Evolutionary conservation across 192 early-diverging fungal genomes (phyloP).

Genomic region (Endogone sp.): DNA sequence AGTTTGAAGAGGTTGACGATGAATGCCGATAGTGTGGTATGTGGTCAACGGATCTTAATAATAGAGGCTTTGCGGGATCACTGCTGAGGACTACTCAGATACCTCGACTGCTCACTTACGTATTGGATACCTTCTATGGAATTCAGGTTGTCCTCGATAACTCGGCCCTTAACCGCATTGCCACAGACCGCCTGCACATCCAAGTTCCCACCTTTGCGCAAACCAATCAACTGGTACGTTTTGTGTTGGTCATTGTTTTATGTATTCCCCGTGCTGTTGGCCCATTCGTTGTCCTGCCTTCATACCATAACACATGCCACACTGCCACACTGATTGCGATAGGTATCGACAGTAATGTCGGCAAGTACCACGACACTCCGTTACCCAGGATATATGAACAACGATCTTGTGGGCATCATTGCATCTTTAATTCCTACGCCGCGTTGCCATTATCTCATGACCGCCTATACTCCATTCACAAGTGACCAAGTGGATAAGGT

Average conservation of each 20-base stretch:
- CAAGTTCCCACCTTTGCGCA: conserved; percentile 93
- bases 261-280: no score
- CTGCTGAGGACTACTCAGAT: no score
- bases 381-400: conserved; percentile 99
- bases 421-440: conserved; percentile 98
- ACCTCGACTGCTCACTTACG: no score
- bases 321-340: not conserved
- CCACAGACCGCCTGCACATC: conserved; percentile 88
- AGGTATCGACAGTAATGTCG: conserved; percentile 97
- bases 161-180: conserved; percentile 89
- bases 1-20: conserved; percentile 85
- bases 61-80: not conserved
- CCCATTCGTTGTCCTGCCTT: not conserved
- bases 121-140: not conserved
- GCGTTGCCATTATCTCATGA: conserved; percentile 92
- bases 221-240: conserved; percentile 86
- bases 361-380: conserved; percentile 94
- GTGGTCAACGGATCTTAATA: no score
- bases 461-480: conserved; percentile 96
- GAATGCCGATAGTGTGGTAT: conserved; percentile 92
- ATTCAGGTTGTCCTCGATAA: conserved; percentile 88
- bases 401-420: conserved; percentile 93
- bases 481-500: conserved; percentile 86
- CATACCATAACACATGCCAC: not conserved
- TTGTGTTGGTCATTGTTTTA: not conserved